Evolutionary conservation across 352 stramenopile genomes (phyloP), one percentile per base, ranked within the genome.

Genomic region (Pythium aquatile): DNA sequence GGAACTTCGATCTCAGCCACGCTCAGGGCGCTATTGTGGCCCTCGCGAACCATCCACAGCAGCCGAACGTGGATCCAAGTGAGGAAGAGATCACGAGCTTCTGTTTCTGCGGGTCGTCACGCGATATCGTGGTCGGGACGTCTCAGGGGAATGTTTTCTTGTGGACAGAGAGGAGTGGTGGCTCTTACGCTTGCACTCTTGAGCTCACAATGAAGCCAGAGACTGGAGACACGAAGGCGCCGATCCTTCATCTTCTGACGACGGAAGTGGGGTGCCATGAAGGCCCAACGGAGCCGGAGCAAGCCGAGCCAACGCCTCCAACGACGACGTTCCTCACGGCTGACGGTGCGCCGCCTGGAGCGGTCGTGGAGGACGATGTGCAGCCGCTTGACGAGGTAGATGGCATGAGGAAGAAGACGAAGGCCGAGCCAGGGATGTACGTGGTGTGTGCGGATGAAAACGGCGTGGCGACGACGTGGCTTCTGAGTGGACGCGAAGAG

Each of bases 1-100:
- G 81, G 80, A 85, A 85, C 62, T 90, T 89, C n/a, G 76, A 88
- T 48, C 53, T 90, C 53, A 84, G 69, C 29, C 79, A 88, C 65
- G 64, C 81, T 0, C 79, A 88, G n/a, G 80, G 79, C 39, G 87
- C 81, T 5, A 90, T 78, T 20, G 37, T 89, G 4, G 52, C 70
- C 10, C 78, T 55, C 17, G 30, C 69, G 0, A 37, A 64, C 5
- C 48, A 4, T 2, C 9, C 9, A 0, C 37, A 42, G 37, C 37
- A 42, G 37, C 11, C 37, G 10, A 42, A 42, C 37, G 5, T 16
- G 37, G 37, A 42, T 16, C 10, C 1, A 16, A 13, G 17, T 6
- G 37, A 42, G 37, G 10, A 65, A 42, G 61, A 90, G 58, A 83
- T 93, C 57, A 90, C 74, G 13, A 81, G 75, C n/a, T 60, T 90